phyloP scores from a whole-genome alignment of 2,329 filamentous ascomycete genomes.

The Penicillium verrucosum region DNA sequence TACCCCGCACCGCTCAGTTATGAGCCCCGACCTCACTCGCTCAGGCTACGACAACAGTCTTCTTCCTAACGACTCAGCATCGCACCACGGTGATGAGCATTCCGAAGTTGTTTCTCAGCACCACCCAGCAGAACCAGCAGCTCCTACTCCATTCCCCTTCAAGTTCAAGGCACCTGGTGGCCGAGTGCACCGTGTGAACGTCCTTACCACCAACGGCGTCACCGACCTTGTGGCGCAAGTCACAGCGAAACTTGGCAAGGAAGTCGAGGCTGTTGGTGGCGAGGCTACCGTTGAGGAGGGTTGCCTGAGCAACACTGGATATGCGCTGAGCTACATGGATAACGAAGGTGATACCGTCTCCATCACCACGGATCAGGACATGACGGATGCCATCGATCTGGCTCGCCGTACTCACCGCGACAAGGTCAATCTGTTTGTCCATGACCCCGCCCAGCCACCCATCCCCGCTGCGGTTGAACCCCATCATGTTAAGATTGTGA shows the following conservation, averaged over 20 bases:
- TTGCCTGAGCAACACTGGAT: conserved; percentile 71
- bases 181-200: conserved; percentile 87
- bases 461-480: conserved; percentile 63
- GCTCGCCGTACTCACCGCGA: conserved; percentile 74
- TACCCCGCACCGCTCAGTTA: conserved; percentile 68
- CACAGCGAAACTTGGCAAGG: conserved; percentile 76
- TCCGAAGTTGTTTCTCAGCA: conserved; percentile 64
- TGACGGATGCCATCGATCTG: conserved; percentile 82
- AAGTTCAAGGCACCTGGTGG: conserved; percentile 98
- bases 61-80: conserved; percentile 89
- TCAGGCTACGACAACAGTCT: conserved; percentile 69
- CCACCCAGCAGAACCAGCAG: conserved; percentile 52
- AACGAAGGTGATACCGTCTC: conserved; percentile 96
- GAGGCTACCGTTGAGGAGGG: conserved; percentile 74
- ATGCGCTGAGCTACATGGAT: conserved; percentile 91
- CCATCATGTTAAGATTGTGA: conserved; percentile 52
- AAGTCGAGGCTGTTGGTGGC: conserved; percentile 81
- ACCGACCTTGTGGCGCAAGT: conserved; percentile 74
- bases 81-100: conserved; percentile 79
- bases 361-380: conserved; percentile 91
- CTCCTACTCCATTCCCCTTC: conserved; percentile 86
- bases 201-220: conserved; percentile 76
- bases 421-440: conserved; percentile 96
- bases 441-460: conserved; percentile 87
- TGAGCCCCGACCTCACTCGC: conserved; percentile 68